Percentiles rank a stretch among this genome's conserved stretches.
Conservation (phyloP, 2,329 filamentous ascomycete species). For the Chaetomium sp. region DNA sequence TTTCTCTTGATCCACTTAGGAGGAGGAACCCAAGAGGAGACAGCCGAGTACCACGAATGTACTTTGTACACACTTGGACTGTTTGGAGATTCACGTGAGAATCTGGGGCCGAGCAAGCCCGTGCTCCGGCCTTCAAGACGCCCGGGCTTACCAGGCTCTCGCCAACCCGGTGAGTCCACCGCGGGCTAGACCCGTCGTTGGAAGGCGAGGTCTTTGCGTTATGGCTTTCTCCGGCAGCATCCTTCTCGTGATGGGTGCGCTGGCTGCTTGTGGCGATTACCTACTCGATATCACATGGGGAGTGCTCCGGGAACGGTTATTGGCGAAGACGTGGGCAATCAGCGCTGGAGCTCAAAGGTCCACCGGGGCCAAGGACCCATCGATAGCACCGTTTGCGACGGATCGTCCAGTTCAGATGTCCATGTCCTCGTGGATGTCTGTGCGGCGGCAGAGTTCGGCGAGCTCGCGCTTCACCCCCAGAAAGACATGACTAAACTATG, state of each 20-base stretch:
- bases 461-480: constrained; percentile 11
- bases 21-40: constrained; percentile 1
- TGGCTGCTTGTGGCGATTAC: constrained; percentile 15
- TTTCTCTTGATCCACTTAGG: constrained; percentile 22
- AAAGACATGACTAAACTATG: too few relatives aligned
- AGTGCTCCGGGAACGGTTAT: constrained; percentile 23
- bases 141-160: not conserved
- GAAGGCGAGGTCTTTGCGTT: not conserved
- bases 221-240: not conserved
- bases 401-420: constrained; percentile 21
- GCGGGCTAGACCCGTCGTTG: not conserved
- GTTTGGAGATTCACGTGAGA: constrained; percentile 12
- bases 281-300: constrained; percentile 31
- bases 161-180: constrained; percentile 4
- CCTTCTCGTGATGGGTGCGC: not conserved
- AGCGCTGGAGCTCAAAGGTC: constrained; percentile 23
- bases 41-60: constrained; percentile 17
- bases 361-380: constrained; percentile 27
- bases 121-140: constrained; percentile 1
- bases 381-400: constrained; percentile 23
- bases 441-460: constrained; percentile 17
- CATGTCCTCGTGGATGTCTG: not conserved
- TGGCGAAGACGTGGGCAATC: constrained; percentile 28
- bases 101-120: constrained; percentile 6
- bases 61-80: constrained; percentile 13